phyloP scores from a whole-genome alignment of 164 flowering plant species.

The Stephania cephalantha region DNA sequence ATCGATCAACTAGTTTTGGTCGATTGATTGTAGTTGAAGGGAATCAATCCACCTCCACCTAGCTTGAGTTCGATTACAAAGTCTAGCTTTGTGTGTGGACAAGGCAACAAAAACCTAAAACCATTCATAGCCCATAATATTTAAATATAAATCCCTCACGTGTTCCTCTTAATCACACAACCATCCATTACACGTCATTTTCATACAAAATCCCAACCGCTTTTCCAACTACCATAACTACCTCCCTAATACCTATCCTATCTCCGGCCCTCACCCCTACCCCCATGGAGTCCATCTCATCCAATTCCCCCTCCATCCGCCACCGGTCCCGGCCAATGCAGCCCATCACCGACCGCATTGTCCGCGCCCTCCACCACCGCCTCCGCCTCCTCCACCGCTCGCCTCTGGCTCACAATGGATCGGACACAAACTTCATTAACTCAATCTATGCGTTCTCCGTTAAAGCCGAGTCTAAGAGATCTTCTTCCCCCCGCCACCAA shows the following conservation, averaged over 20 bases:
- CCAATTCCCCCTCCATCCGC: constrained; percentile 27
- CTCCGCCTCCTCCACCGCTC: constrained; percentile 77
- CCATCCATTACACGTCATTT: constrained; percentile 5
- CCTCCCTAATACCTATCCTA: background rate
- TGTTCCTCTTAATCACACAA: constrained; percentile 35
- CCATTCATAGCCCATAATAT: too few species aligned
- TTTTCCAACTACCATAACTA: background rate
- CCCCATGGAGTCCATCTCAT: constrained; percentile 36
- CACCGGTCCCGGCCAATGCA: constrained; percentile 29
- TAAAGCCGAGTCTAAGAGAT: too few species aligned
- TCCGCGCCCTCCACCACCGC: constrained; percentile 63
- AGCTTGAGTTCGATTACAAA: too few species aligned
- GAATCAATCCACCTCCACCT: too few species aligned
- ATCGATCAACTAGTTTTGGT: too few species aligned
- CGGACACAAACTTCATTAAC: too few species aligned
- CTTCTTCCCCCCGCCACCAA: too few species aligned
- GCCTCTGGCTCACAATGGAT: constrained; percentile 36
- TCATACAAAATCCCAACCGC: constrained; percentile 4
- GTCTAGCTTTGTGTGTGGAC: too few species aligned
- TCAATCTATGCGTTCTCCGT: too few species aligned
- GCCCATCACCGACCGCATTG: constrained; percentile 50
- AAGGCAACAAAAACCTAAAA: too few species aligned
- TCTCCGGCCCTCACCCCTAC: background rate
- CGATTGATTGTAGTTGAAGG: too few species aligned
- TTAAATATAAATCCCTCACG: constrained; percentile 24